phyloP scores from a whole-genome alignment of 768 basidiomycete species.

The Rhizopogon vesiculosus region DNA sequence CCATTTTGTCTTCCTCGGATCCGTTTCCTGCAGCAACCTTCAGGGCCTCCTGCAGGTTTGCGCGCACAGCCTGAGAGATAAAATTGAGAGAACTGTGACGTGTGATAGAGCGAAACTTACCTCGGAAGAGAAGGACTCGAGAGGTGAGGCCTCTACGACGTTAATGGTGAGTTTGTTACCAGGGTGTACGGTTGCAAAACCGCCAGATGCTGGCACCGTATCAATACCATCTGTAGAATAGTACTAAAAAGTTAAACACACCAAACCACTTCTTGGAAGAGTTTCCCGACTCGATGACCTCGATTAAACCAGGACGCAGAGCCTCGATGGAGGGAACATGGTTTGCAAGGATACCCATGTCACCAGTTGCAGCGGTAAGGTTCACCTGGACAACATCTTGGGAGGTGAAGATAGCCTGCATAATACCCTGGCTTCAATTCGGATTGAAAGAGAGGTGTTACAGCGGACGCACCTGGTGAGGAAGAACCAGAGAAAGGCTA shows the following conservation, averaged over 20 bases:
- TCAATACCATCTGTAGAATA: neutral
- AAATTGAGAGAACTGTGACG: conserved; percentile 3
- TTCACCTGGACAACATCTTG: conserved; percentile 95
- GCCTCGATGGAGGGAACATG: conserved; percentile 98
- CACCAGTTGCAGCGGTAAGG: conserved; percentile 87
- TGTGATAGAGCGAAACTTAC: conserved; percentile 38
- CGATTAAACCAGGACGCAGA: conserved; percentile 89
- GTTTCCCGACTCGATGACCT: conserved; percentile 81
- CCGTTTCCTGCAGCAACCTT: conserved; percentile 78
- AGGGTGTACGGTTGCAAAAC: conserved; percentile 96
- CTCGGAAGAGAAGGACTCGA: conserved; percentile 88
- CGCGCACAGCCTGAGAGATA: conserved; percentile 70
- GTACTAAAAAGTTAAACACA: conserved; percentile 35
- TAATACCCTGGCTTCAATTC: conserved; percentile 8
- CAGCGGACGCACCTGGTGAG: conserved; percentile 75
- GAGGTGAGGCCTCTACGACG: conserved; percentile 90
- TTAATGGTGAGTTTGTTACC: conserved; percentile 97
- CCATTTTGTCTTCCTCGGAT: conserved; percentile 89
- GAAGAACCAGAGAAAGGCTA: conserved; percentile 88
- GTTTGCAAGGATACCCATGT: conserved; percentile 99
- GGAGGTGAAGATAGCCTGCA: conserved; percentile 85
- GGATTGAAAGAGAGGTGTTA: conserved; percentile 3
- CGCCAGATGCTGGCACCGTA: conserved; percentile 73
- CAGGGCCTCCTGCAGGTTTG: conserved; percentile 85
- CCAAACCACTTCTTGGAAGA: conserved; percentile 96